A percentile compares a stretch with the other conserved stretches of the same genome.
phyloP scores from a whole-genome alignment of 352 stramenopile genomes.

The Albugo laibachii region DNA sequence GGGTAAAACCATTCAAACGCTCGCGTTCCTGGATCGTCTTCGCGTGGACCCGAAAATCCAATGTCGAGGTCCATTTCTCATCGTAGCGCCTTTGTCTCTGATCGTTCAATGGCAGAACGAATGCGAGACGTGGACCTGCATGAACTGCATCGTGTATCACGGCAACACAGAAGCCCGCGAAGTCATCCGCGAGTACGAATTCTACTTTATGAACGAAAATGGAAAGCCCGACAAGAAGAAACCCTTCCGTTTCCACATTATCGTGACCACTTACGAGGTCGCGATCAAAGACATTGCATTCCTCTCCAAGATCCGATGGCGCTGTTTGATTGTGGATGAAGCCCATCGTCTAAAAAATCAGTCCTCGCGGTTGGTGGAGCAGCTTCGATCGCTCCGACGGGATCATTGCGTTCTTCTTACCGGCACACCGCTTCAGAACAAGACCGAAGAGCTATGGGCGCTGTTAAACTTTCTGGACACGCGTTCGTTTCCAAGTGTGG shows the following conservation, averaged over 20 bases:
- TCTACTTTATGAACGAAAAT: constrained; percentile 65
- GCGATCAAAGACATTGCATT: constrained; percentile 79
- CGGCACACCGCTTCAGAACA: constrained; percentile 88
- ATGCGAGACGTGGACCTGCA: constrained; percentile 95
- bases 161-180: constrained; percentile 85
- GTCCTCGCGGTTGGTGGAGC: constrained; percentile 63
- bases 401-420: constrained; percentile 76
- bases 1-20: constrained; percentile 84
- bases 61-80: constrained; percentile 90
- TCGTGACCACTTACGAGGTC: constrained; percentile 83
- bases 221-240: constrained; percentile 66
- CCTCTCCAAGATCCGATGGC: constrained; percentile 91
- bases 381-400: constrained; percentile 57
- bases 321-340: constrained; percentile 78
- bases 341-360: constrained; percentile 80
- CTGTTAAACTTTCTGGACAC: constrained; percentile 97
- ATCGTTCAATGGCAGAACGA: constrained; percentile 99
- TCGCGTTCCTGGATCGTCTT: constrained; percentile 89
- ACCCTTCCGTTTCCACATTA: constrained; percentile 75
- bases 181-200: constrained; percentile 92
- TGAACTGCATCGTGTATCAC: constrained; percentile 99
- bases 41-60: constrained; percentile 78
- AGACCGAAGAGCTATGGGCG: constrained; percentile 98
- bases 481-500: constrained; percentile 83
- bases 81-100: constrained; percentile 96